Base-by-base conservation (phyloP, 2,329 filamentous ascomycete species). In the Ophiostoma sp. region DNA sequence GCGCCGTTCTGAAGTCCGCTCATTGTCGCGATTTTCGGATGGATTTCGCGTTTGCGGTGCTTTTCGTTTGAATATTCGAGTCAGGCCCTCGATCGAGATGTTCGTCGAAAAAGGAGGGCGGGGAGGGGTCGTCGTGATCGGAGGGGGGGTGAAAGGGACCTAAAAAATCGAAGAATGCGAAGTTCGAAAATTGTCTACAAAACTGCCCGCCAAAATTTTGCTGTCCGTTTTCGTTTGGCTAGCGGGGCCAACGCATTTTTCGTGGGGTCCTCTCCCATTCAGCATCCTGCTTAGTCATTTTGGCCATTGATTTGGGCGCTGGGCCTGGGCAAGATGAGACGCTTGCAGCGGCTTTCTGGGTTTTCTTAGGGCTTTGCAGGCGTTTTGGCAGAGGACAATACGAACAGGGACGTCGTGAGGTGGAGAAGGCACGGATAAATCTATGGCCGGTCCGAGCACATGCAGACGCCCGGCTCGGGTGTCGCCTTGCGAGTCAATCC, bases 1-100 rank as follows among this genome's bases (percentile, higher is more conserved):
- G 84, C 84, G 80, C 87, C 87, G 82, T 90, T 91, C 81, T 89
- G 86, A 80, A 88, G 89, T 78, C 83, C 85, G 82, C 87, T 89
- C 89, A 91, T 91, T 70, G 78, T 73, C 59, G 69, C 64, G 39
- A 52, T 69, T 33, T 50, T 36, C 9, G 45, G 11, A 28, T 69
- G 45, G 19, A 15, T 50, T 31, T 69, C 66, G 66, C 50, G 66
- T 39, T 55, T 55, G 25, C 66, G 31, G 45, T 55, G 42, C 45
- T 69, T 68, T 42, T 50, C 45, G 25, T 50, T 17, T 50, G 25
- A 7, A 8, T 25, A 6, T 45, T 17, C 36, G 12, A 66, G n/a
- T 28, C 61, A 45, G 42, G 33, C 64, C 66, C 66, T 69, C 63
- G 31, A 57, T 72, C 71, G 33, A 70, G n/a, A 57, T 61, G 64